Evolutionary conservation across 1,139 yeast species (phyloP), one percentile per base, ranked within the genome.

Genomic region (Pneumocystis jirovecii): DNA sequence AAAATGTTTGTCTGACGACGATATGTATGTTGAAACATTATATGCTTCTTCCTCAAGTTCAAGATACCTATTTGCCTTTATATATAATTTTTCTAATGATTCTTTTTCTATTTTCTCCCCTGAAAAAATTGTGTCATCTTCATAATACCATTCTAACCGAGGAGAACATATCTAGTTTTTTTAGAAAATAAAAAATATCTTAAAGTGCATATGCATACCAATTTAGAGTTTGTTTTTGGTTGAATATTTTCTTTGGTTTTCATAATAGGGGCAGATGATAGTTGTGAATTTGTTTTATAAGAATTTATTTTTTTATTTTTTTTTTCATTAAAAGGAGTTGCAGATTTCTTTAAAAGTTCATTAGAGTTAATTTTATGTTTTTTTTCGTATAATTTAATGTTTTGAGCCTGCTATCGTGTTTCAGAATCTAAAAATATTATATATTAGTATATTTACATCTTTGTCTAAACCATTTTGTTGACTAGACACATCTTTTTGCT

Each of bases 1-100:
- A 75, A 91, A 91, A 81, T 87, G 87, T 74, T 84, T 86, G 75
- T 91, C 96, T 1, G 96, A 87, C 44, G 88, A 83, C 63, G 90
- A 85, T 70, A 87, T 83, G 57, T 89, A 82, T 74, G 89, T 87
- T 74, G 89, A 96, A 19, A 66, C 62, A 68, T 83, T 82, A 74
- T 87, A 93, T 0, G 80, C 74, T 68, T 83, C 81, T 74, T 89
- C 90, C 69, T 93, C 98, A 39, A 78, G 77, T 63, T 86, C 87
- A 39, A 89, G 77, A 35, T 86, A 77, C 60, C 77, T 78, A 72
- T 85, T 81, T 56, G 96, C 97, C 72, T 85, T 82, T 67, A 83
- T 84, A 65, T 79, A 81, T 62, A 89, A 78, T 69, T 83, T 79
- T 50, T 84, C 86, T 40, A 83, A 17, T 3, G 21, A 50, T 6